Evolutionary conservation across 352 stramenopile species (phyloP).

Genomic region (Phytophthora pini): DNA sequence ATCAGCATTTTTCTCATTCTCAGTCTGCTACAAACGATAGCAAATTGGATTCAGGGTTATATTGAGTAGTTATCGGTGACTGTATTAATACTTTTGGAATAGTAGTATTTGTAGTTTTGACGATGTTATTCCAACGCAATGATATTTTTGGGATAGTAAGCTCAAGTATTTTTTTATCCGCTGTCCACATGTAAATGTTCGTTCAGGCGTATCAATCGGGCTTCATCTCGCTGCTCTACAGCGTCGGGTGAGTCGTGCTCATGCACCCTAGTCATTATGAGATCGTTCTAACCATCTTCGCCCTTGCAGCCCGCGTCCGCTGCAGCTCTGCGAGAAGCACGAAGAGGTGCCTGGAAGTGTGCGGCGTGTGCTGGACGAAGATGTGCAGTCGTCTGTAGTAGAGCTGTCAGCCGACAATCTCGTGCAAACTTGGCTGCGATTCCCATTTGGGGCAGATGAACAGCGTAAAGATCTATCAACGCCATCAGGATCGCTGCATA

Average conservation of each 20-base stretch:
- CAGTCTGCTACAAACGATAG: too few species aligned
- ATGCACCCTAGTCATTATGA: too few species aligned
- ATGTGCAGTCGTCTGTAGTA: conserved; percentile 66
- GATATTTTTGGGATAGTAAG: too few species aligned
- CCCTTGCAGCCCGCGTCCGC: conserved; percentile 46
- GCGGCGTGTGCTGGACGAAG: conserved; percentile 57
- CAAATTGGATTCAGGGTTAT: too few species aligned
- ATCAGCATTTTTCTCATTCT: too few species aligned
- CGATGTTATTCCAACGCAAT: too few species aligned
- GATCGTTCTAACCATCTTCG: background rate
- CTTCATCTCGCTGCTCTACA: conserved; percentile 69
- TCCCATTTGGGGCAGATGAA: conserved; percentile 30
- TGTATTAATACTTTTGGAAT: too few species aligned
- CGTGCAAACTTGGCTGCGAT: conserved; percentile 55
- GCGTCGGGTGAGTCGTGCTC: conserved; percentile 51
- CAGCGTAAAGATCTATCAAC: conserved; percentile 1
- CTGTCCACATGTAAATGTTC: conserved; percentile 41
- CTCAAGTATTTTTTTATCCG: too few species aligned
- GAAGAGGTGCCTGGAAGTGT: conserved; percentile 42
- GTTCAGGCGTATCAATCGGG: conserved; percentile 54
- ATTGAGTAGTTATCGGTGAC: too few species aligned
- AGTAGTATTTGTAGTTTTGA: too few species aligned
- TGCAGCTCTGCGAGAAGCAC: conserved; percentile 69
- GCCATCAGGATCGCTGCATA: conserved; percentile 41
- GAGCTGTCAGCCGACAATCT: conserved; percentile 48